Evolutionary conservation across 208 protist species (phyloP), one percentile per base, ranked within the genome.

Genomic region (Spongospora subterranea): DNA sequence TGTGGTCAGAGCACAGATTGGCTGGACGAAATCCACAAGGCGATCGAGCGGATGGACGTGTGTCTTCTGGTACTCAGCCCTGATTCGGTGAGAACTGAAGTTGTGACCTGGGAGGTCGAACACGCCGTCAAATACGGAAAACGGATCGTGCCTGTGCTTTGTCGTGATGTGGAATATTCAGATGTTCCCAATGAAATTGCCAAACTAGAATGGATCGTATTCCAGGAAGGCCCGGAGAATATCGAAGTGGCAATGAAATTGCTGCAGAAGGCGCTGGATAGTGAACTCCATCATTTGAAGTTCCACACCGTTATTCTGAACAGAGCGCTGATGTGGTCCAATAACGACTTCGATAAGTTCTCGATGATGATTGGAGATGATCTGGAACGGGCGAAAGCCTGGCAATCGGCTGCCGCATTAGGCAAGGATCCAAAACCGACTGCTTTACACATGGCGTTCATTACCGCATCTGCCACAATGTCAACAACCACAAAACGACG

Each of bases 101-200:
- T 89, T 29, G 38, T 60, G 17, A 45, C 17, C 88, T 82, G 64
- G 50, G 88, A 89, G 88, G n/a, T 89, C 64, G 88, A 89, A 29
- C 88, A 89, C 64, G 88, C 88, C 32, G 64, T 89, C 88, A 89
- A 89, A 32, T 65, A 89, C 88, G 64, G 64, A 6, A 89, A 89
- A 45, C 46, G 88, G 64, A 89, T 89, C 88, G 64, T 89, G 64
- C 88, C 88, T 6, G 39, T 89, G 17, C 17, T 89, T 13, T 88
- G 46, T 29, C 46, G 64, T 1, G 88, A 89, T 29, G 88, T 89
- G 38, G 46, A 60, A 20, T 89, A 64, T 32, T 6, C 32, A 6
- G 64, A 89, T 20, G 88, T 89, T 13, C 46, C 50, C 17, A 6
- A 6, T 13, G 88, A 89, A 64, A 39, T 89, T 29, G 64, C 50